phyloP scores from a whole-genome alignment of 805 yeast species.

The Lachancea cidri region DNA sequence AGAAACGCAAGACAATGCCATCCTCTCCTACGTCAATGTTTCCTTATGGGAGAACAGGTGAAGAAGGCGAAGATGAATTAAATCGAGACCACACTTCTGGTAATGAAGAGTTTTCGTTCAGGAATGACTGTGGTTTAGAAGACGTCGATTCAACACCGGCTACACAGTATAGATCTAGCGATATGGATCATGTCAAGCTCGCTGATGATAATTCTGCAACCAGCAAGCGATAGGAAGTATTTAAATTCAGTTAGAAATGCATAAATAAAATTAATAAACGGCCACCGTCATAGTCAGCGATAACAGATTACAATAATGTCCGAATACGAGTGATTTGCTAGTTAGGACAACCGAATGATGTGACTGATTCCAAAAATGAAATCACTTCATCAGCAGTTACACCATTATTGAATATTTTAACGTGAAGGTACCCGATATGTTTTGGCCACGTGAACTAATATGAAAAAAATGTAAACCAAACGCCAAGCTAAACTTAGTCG shows the following conservation, averaged over 20 bases:
- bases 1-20: slow-evolving; percentile 27
- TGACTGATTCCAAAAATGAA: too few species aligned
- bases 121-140: slow-evolving; percentile 9
- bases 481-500: not conserved
- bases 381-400: too few species aligned
- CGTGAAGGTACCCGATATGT: not conserved
- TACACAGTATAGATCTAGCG: slow-evolving; percentile 16
- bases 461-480: not conserved
- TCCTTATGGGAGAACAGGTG: slow-evolving; percentile 17
- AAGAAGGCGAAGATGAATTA: slow-evolving; percentile 5
- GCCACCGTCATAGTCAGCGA: too few species aligned
- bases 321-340: too few species aligned
- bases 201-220: slow-evolving; percentile 3
- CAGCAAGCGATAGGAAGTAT: too few species aligned
- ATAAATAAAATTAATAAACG: too few species aligned
- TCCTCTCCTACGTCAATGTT: slow-evolving; percentile 32
- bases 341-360: too few species aligned
- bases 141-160: slow-evolving; percentile 26
- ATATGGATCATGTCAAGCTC: slow-evolving; percentile 6
- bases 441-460: not conserved
- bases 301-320: too few species aligned
- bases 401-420: too few species aligned
- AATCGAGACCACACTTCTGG: slow-evolving; percentile 18
- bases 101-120: slow-evolving; percentile 12
- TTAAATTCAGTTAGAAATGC: too few species aligned